Evolutionary conservation across 257 asterid species (phyloP).

Genomic region (Fraxinus pennsylvanica): DNA sequence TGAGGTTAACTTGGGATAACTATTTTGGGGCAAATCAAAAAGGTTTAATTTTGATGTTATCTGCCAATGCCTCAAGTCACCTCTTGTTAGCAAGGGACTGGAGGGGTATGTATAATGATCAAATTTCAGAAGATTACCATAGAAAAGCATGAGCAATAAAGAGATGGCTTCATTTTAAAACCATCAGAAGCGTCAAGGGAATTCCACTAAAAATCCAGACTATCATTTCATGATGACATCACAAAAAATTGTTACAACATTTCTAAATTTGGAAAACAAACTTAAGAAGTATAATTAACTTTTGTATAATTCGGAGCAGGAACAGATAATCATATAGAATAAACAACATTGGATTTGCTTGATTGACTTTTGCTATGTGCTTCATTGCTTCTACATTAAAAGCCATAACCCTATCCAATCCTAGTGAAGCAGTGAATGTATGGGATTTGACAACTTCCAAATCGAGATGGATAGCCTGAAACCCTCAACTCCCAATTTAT

Average conservation of each 20-base stretch:
- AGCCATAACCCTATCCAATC: neutral
- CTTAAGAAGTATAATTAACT: neutral
- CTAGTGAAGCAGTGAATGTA: neutral
- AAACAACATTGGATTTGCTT: constrained; percentile 3
- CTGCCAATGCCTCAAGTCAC: neutral
- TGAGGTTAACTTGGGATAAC: neutral
- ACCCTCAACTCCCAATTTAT: neutral
- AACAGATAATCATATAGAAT: neutral
- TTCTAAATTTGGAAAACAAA: neutral
- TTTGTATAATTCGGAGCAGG: neutral
- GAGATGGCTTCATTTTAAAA: neutral
- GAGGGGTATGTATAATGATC: neutral
- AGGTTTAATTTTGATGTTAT: neutral
- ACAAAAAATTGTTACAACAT: neutral
- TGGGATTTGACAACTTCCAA: neutral
- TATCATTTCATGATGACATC: neutral
- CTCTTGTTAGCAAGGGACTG: neutral
- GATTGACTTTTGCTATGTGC: constrained; percentile 5
- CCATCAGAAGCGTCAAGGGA: neutral
- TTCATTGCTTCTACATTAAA: neutral
- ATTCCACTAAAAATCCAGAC: neutral
- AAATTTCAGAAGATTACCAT: neutral
- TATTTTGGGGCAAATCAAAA: neutral
- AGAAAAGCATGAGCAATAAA: neutral
- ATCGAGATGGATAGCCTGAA: neutral